These are phyloP conservation scores for Acanthamoeba castellanii DNA, from an alignment of 208 protist genomes.

Conservation along the genomic window DNA sequence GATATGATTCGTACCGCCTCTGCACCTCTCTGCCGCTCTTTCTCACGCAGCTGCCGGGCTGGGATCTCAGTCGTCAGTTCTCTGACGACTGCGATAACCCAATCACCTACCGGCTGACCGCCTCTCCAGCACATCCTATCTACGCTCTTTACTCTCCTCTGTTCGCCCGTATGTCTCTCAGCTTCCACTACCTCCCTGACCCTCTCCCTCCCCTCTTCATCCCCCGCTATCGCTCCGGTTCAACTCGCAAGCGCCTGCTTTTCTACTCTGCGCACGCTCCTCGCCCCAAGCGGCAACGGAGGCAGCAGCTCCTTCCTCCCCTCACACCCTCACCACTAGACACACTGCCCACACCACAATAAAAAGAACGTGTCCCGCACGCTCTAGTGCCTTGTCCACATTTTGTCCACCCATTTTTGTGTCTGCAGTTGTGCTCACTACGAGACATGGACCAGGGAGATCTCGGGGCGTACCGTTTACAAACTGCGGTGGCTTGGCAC, in stretches of 20 bases:
- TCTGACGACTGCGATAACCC: neutral
- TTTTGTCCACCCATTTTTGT: neutral
- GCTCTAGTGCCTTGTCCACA: neutral
- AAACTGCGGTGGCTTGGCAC: no score
- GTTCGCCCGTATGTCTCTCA: neutral
- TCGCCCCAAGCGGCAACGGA: neutral
- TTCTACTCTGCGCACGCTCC: neutral
- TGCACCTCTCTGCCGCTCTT: neutral
- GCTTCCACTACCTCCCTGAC: neutral
- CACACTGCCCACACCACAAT: neutral
- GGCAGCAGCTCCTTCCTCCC: neutral
- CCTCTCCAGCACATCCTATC: neutral
- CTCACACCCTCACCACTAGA: neutral
- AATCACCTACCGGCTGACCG: neutral
- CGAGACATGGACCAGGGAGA: no score
- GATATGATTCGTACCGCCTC: neutral
- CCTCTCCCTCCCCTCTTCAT: neutral
- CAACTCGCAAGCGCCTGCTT: neutral
- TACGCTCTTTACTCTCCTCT: neutral
- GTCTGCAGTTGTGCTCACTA: no score
- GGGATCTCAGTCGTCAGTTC: neutral
- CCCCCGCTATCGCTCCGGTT: neutral
- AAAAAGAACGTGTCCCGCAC: neutral
- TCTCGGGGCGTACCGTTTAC: no score
- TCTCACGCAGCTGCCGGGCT: neutral